These are phyloP conservation scores for Aurinia saxatilis DNA, from an alignment of 345 rosid species.

Conservation along the genomic window DNA sequence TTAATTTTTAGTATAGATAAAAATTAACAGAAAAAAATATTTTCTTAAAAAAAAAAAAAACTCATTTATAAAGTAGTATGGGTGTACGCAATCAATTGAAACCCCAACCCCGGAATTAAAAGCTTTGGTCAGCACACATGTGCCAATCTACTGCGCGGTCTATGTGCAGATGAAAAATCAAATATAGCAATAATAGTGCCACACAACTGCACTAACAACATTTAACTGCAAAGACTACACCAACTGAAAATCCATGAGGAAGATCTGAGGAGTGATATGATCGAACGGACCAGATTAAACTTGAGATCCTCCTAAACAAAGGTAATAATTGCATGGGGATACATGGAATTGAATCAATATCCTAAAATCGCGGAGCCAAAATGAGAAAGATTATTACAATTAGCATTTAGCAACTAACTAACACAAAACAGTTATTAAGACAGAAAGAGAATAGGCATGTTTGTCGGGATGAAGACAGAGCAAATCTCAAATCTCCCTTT, in stretches of 20 bases:
- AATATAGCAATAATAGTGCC: too few species aligned
- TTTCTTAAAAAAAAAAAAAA: too few species aligned
- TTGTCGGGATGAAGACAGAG: constrained; percentile 26
- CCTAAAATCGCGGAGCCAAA: constrained; percentile 23
- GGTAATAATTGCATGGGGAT: constrained; percentile 9
- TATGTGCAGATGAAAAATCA: too few species aligned
- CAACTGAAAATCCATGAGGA: not conserved
- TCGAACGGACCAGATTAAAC: not conserved
- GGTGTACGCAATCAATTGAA: too few species aligned
- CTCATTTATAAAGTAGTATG: too few species aligned
- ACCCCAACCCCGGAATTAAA: too few species aligned
- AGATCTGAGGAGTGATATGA: not conserved
- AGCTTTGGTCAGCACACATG: too few species aligned
- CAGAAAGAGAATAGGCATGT: constrained; percentile 22
- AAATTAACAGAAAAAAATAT: too few species aligned
- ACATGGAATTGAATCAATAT: constrained; percentile 18
- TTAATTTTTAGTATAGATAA: too few species aligned
- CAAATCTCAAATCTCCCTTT: constrained; percentile 6
- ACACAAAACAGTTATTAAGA: constrained; percentile 20
- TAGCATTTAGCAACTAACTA: constrained; percentile 19
- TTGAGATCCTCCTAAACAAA: not conserved
- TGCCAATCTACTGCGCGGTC: too few species aligned
- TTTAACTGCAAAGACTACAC: not conserved
- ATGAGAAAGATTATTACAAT: not conserved
- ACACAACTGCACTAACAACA: too few species aligned